These are phyloP conservation scores for Dimargaris xerosporica DNA, from an alignment of 192 early-diverging fungal genomes.

Conservation along the genomic window DNA sequence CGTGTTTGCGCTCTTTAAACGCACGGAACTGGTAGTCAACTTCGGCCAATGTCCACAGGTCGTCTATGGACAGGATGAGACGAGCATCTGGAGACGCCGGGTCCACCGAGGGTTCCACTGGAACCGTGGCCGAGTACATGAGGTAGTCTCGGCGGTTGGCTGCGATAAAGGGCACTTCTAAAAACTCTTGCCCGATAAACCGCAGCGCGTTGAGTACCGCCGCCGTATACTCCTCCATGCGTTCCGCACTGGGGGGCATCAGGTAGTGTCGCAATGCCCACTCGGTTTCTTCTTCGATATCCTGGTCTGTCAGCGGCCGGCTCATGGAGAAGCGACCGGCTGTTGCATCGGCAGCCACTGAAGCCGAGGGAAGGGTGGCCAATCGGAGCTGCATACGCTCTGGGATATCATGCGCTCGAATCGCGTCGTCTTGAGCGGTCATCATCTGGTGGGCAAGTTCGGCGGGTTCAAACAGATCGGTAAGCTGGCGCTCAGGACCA, in stretches of 20 bases:
- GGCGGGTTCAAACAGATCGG: conserved; percentile 58
- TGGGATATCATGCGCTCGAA: conserved; percentile 75
- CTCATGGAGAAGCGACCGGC: conserved; percentile 5
- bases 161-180: conserved; percentile 86
- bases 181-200: conserved; percentile 57
- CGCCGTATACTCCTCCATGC: conserved; percentile 16
- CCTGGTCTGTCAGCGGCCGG: conserved; percentile 34
- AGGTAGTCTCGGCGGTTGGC: conserved; percentile 78
- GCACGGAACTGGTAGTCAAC: conserved; percentile 60
- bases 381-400: conserved; percentile 77
- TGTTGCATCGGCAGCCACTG: not conserved
- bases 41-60: conserved; percentile 85
- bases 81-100: conserved; percentile 10
- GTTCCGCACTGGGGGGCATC: not conserved
- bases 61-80: conserved; percentile 44
- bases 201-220: conserved; percentile 42
- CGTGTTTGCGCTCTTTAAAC: conserved; percentile 44
- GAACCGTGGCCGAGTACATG: conserved; percentile 21
- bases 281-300: conserved; percentile 45
- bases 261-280: conserved; percentile 28
- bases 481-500: conserved; percentile 26
- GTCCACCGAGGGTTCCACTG: not conserved
- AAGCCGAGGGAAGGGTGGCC: conserved; percentile 14
- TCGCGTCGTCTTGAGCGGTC: conserved; percentile 82
- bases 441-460: conserved; percentile 77